Evolutionary conservation across 495 filamentous ascomycete genomes (phyloP), one percentile per base, ranked within the genome.

Genomic region (Daldinia vernicosa): DNA sequence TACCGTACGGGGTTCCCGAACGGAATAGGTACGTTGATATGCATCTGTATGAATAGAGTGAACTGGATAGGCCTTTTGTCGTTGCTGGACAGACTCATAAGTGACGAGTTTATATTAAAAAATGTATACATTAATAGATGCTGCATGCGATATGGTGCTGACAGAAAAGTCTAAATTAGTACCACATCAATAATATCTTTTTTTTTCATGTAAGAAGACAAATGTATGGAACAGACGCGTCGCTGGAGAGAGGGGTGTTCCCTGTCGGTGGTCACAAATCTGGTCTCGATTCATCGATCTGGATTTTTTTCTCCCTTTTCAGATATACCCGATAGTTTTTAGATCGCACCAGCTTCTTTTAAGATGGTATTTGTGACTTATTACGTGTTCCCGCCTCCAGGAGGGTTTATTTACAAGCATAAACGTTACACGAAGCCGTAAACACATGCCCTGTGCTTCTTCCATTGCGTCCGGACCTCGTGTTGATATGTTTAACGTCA

Each of bases 251-350:
- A 70, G 58, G 71, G 71, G 45, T 69, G n/a, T 58, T 57, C 67
- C 71, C 63, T 70, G 71, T 67, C 27, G 40, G 39, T 57, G 24
- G 63, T 74, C 71, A 67, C 45, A 71, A 67, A 70, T 70, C 63
- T 32, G 47, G 61, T 67, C 67, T 70, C 61, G 56, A 56, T 73
- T 62, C 28, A 70, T 60, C 69, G 66, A 73, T 73, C 70, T 70
- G 33, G 27, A 59, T 54, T 65, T 54, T 54, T 67, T 55, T 27
- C 32, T 59, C 52, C 24, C 51, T 39, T 55, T 45, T 56, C 53
- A 19, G 32, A 73, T 63, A 67, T 70, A 70, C 54, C 60, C 63
- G 67, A 71, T 60, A 60, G 51, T 17, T 14, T 58, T 32, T 60
- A 59, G 56, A 65, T 69, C 66, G 66, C 47, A 56, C 57, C 61